These are phyloP conservation scores for Calonectria pseudoturangicola DNA, from an alignment of 2,329 filamentous ascomycete genomes.

Conservation along the genomic window DNA sequence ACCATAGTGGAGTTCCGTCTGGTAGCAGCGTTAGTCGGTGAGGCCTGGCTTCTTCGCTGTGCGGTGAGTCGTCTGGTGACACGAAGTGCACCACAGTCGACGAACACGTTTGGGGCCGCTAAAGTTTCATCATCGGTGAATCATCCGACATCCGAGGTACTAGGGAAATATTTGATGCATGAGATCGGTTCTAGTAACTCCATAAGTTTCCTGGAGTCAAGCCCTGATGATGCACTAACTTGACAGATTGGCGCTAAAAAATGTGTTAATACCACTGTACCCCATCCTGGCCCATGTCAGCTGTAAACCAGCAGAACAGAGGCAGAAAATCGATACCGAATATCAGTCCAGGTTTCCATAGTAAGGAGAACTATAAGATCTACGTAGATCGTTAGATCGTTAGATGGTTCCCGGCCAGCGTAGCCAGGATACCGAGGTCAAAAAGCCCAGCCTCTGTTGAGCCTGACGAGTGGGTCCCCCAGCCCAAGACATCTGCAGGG, in stretches of 20 bases:
- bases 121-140: background rate
- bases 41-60: conserved; percentile 1
- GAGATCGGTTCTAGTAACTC: background rate
- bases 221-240: background rate
- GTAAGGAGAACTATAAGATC: too few relatives aligned
- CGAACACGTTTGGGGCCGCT: background rate
- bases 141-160: background rate
- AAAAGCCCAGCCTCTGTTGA: too few relatives aligned
- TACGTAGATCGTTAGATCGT: too few relatives aligned
- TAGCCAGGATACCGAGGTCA: too few relatives aligned
- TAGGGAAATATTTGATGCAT: background rate
- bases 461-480: too few relatives aligned
- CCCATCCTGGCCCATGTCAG: too few relatives aligned
- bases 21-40: conserved; percentile 9
- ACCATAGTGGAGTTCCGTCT: background rate
- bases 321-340: too few relatives aligned
- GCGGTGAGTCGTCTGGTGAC: conserved; percentile 5
- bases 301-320: too few relatives aligned
- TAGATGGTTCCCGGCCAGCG: too few relatives aligned
- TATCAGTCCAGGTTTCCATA: too few relatives aligned
- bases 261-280: background rate
- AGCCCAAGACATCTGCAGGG: too few relatives aligned
- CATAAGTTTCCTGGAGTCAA: background rate
- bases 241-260: background rate
- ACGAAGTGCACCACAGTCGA: background rate